Evolutionary conservation across 2,329 filamentous ascomycete species (phyloP).

Genomic region (Bertia moriformis): DNA sequence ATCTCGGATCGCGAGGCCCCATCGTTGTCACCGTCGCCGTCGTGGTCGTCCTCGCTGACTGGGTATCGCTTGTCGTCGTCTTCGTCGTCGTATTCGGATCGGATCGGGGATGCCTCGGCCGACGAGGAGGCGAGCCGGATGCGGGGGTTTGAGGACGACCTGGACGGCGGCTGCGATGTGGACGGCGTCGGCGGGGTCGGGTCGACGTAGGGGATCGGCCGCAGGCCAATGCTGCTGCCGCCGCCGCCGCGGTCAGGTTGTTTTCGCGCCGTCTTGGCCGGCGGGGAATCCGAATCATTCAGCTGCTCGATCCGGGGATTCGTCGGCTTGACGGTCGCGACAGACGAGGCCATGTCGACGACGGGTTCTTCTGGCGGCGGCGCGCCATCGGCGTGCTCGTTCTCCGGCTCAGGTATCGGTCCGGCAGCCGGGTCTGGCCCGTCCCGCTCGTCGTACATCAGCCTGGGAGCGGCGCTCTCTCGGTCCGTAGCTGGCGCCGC

Average conservation of each 20-base stretch:
- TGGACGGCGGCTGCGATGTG: constrained; percentile 38
- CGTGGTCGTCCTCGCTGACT: constrained; percentile 46
- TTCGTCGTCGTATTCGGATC: constrained; percentile 39
- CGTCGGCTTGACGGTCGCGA: too few relatives aligned
- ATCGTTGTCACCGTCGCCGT: constrained; percentile 58
- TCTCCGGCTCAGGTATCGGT: too few relatives aligned
- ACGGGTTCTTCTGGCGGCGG: too few relatives aligned
- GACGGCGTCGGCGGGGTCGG: constrained; percentile 41
- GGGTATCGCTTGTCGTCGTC: constrained; percentile 39
- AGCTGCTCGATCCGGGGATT: too few relatives aligned
- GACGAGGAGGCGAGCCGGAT: constrained; percentile 23
- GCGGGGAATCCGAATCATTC: too few relatives aligned
- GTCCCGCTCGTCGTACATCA: too few relatives aligned
- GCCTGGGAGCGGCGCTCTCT: too few relatives aligned
- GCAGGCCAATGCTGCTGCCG: neutral
- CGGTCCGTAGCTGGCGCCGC: too few relatives aligned
- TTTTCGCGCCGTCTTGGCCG: constrained; percentile 2
- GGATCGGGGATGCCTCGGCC: constrained; percentile 33
- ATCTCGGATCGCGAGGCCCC: constrained; percentile 61
- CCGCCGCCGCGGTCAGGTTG: constrained; percentile 2
- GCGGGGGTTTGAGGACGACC: constrained; percentile 39
- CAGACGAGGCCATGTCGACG: too few relatives aligned
- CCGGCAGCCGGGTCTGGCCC: too few relatives aligned
- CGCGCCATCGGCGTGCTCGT: too few relatives aligned
- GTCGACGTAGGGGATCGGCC: constrained; percentile 32